phyloP scores from a whole-genome alignment of 441 rosid genomes.

The Sinapis alba region DNA sequence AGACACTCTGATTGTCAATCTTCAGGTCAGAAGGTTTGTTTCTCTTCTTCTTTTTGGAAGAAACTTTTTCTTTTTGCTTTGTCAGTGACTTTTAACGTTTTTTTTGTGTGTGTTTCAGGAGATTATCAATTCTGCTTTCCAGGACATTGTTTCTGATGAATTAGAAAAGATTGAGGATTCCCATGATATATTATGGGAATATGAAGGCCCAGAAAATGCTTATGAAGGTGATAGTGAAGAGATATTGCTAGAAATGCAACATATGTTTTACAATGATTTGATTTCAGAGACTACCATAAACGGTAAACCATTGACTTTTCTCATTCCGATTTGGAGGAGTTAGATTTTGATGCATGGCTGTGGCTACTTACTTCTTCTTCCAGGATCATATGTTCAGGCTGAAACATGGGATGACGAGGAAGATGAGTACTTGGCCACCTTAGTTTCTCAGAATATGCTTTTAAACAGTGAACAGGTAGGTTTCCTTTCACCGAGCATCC shows the following conservation, averaged over 20 bases:
- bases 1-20: slow-evolving; percentile 57
- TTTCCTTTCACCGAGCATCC: background rate
- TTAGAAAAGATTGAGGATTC: slow-evolving; percentile 57
- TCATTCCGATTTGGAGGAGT: background rate
- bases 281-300: slow-evolving; percentile 45
- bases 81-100: background rate
- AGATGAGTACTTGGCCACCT: slow-evolving; percentile 87
- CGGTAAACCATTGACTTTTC: slow-evolving; percentile 5
- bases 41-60: background rate
- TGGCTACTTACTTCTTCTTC: slow-evolving; percentile 32
- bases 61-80: background rate
- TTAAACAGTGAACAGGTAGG: slow-evolving; percentile 65
- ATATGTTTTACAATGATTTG: slow-evolving; percentile 84
- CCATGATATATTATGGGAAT: slow-evolving; percentile 82
- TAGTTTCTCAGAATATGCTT: slow-evolving; percentile 75
- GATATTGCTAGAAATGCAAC: slow-evolving; percentile 85
- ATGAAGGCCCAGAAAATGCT: slow-evolving; percentile 66
- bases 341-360: background rate
- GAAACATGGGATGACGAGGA: slow-evolving; percentile 82
- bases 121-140: slow-evolving; percentile 57
- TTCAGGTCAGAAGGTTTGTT: slow-evolving; percentile 53
- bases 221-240: slow-evolving; percentile 82
- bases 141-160: slow-evolving; percentile 75
- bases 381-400: slow-evolving; percentile 47
- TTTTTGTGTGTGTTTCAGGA: slow-evolving; percentile 59